Base-by-base conservation (phyloP, 148 eudicot species). In the Rhododendron griersonianum region DNA sequence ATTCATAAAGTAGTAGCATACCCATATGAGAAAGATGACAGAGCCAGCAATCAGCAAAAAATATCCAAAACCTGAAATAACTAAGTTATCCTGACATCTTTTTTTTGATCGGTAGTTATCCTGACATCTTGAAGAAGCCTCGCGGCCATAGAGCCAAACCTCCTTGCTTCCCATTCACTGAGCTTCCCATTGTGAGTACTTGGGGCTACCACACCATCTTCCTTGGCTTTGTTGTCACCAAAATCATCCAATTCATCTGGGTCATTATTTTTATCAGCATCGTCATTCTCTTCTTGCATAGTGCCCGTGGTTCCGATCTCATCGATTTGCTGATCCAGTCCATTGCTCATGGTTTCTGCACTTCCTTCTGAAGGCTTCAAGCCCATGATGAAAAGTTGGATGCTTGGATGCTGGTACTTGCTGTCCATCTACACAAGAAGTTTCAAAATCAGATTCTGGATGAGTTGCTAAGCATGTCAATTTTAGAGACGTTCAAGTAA, bases 121-220 rank as follows among this genome's bases (percentile, higher is more conserved):
- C 90, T 94, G 71, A 96, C 93, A 92, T 94, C 98, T 71, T 93
- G 92, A 80, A 96, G 94, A 83, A 96, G 98, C 55, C 96, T 91
- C 74, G 99, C 99, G 63, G 99, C 99, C 99, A 96, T 96, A 76
- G 98, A 92, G 11, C 99, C 99, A 75, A 84, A 90, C 90, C 99
- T 96, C 88, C 98, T 91, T 19, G 93, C 93, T 89, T 96, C 97
- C 98, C 99, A 96, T 37, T 94, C 94, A 87, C 90, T 89, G 82
- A 93, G 94, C 78, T 89, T 89, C 85, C 82, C 88, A 76, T 82
- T 83, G 44, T 65, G 84, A 87, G 59, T 82, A 83, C 81, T 74
- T 44, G 81, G 53, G 48, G 84, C 81, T 59, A 77, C n/a, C 47
- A 47, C 47, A 81, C 85, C 82, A 83, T 77, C 90, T 83, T 59